Evolutionary conservation across 139 green algal genomes (phyloP).

Genomic region (Dunaliella primolecta): DNA sequence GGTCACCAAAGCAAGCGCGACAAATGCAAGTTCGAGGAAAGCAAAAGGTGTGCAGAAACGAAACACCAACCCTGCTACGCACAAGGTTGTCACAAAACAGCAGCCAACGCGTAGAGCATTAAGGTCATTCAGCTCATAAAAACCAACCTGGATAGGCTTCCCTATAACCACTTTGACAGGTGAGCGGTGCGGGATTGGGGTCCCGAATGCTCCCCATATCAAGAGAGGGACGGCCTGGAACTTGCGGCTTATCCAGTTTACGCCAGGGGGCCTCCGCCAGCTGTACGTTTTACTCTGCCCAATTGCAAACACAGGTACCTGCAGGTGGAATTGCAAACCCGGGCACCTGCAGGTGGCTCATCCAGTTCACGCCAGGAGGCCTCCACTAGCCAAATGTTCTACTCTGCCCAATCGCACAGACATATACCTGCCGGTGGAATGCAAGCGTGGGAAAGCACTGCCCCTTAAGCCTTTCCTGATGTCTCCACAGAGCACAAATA

Average conservation of each 20-base stretch:
- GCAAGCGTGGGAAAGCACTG: too few relatives aligned
- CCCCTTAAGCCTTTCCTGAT: too few relatives aligned
- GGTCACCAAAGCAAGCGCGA: too few relatives aligned
- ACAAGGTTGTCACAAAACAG: too few relatives aligned
- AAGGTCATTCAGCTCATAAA: background rate
- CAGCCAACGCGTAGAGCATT: background rate
- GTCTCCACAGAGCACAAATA: too few relatives aligned
- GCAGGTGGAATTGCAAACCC: slow-evolving; percentile 58
- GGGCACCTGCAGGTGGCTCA: too few relatives aligned
- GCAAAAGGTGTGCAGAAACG: too few relatives aligned
- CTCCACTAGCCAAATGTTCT: slow-evolving; percentile 57
- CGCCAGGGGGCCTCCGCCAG: slow-evolving; percentile 37
- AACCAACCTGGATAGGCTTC: slow-evolving; percentile 38
- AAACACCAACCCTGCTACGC: too few relatives aligned
- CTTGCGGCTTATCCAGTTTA: background rate
- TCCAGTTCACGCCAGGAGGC: slow-evolving; percentile 13
- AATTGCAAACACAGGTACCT: slow-evolving; percentile 87
- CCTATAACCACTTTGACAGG: slow-evolving; percentile 56
- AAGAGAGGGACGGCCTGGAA: slow-evolving; percentile 45
- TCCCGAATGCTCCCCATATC: slow-evolving; percentile 53
- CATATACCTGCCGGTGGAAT: slow-evolving; percentile 69
- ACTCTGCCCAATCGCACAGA: slow-evolving; percentile 87
- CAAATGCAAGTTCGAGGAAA: too few relatives aligned
- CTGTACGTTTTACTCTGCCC: slow-evolving; percentile 76
- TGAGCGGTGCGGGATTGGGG: slow-evolving; percentile 37